Conservation (phyloP, 1,284 basidiomycete genomes). For the Macrocystidia cucumis region DNA sequence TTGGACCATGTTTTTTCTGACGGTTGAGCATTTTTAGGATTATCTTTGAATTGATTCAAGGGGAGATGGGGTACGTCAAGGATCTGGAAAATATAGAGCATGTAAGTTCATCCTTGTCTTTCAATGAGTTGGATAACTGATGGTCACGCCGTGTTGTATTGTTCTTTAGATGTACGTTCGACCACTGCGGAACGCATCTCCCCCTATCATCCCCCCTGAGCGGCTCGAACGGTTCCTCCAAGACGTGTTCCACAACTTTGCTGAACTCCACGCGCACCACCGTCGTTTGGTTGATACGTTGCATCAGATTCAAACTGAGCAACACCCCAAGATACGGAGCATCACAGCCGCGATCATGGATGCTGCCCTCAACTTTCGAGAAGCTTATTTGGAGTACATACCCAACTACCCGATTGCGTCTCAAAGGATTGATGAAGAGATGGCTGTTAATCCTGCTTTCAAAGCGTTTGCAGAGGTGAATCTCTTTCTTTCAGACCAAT, state of each 20-base stretch:
- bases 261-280: constrained; percentile 72
- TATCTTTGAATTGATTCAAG: constrained; percentile 94
- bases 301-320: constrained; percentile 83
- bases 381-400: constrained; percentile 90
- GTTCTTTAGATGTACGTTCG: constrained; percentile 67
- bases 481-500: too few relatives aligned
- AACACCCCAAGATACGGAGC: constrained; percentile 79
- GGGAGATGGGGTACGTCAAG: constrained; percentile 91
- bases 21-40: constrained; percentile 48
- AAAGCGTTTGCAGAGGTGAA: constrained; percentile 77
- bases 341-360: constrained; percentile 85
- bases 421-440: constrained; percentile 87
- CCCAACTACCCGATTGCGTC: constrained; percentile 93
- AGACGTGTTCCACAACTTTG: constrained; percentile 92
- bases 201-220: constrained; percentile 70
- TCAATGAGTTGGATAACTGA: constrained; percentile 1
- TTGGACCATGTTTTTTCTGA: constrained; percentile 4
- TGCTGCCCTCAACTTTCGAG: constrained; percentile 87
- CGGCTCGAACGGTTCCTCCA: constrained; percentile 74
- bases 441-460: constrained; percentile 73
- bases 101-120: constrained; percentile 31
- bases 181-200: constrained; percentile 66
- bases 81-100: constrained; percentile 87
- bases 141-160: constrained; percentile 1
- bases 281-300: constrained; percentile 71